Base-by-base conservation (phyloP, 2,329 filamentous ascomycete genomes). In the Boeremia exigua region DNA sequence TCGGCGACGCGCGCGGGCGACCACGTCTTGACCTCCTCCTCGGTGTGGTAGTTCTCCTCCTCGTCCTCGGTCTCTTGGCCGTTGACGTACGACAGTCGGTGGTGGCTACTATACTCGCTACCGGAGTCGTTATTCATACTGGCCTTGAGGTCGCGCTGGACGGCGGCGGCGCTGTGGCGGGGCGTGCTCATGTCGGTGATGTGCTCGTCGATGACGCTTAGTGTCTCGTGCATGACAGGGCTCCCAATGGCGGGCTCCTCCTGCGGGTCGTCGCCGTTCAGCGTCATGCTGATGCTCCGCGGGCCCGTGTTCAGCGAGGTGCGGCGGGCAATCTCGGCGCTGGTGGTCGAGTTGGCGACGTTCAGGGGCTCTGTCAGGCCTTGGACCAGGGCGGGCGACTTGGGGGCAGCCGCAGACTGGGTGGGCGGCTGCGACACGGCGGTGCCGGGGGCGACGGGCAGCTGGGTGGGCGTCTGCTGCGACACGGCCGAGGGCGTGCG, bases 61-160 rank as follows among this genome's bases (percentile, higher is more conserved):
- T 98, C 95, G 68, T 97, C 92, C 66, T 98, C 94, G 1, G 93
- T 97, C 76, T 97, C 94, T 61, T 96, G 89, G 33, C 94, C 95
- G 62, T 95, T 90, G 59, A 98, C 94, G 73, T 96, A 96, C 1
- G 94, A 96, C 66, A 94, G 79, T 34, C 92, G 87, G 65, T 90
- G 87, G 51, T 91, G 87, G 57, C 86, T 90, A 76, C 92, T 96
- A 75, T 96, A 96, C 73, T 96, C 91, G 77, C 92, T 96, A 45
- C 88, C 90, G 2, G 92, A 96, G 74, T 96, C 91, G 60, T 87
- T 91, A 15, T 57, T 76, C 51, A 82, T 68, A 62, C 84, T 79
- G 60, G 88, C 74, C 62, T 85, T 83, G 17, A 56, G 37, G 14
- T 56, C 54, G 15, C 54, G 74, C 69, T 39, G 78, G 65, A 53